A percentile compares a stretch with the other conserved stretches of the same genome.
phyloP scores from a whole-genome alignment of 805 yeast species.

The Saccharomycopsis javanensis region DNA sequence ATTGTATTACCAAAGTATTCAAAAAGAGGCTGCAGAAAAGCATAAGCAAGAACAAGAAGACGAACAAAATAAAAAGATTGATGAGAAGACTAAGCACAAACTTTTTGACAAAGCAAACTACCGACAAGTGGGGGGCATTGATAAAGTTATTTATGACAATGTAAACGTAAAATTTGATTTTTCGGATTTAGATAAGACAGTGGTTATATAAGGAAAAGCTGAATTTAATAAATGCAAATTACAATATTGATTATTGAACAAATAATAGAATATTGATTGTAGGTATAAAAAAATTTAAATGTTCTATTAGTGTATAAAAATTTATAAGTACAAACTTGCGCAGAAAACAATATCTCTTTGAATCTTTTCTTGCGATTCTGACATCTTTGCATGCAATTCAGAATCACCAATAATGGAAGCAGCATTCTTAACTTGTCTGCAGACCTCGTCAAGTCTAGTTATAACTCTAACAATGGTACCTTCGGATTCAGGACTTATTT shows the following conservation, averaged over 20 bases:
- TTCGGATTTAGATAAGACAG: background rate
- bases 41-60: conserved; percentile 44
- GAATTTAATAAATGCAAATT: background rate
- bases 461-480: conserved; percentile 96
- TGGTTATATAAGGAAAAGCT: too few species aligned
- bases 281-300: background rate
- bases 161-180: conserved; percentile 5
- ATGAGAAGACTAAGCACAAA: conserved; percentile 30
- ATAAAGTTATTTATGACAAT: conserved; percentile 31
- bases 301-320: background rate
- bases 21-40: conserved; percentile 47
- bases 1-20: conserved; percentile 56
- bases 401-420: conserved; percentile 93
- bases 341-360: conserved; percentile 97
- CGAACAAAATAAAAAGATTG: conserved; percentile 33
- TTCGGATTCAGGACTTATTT: conserved; percentile 80
- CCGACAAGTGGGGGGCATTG: conserved; percentile 50
- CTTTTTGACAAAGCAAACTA: conserved; percentile 42
- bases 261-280: too few species aligned
- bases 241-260: background rate
- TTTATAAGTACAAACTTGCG: conserved; percentile 76
- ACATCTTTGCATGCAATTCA: conserved; percentile 79
- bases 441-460: conserved; percentile 86
- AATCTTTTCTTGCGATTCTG: conserved; percentile 85
- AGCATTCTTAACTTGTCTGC: conserved; percentile 90